Evolutionary conservation across 2,329 filamentous ascomycete genomes (phyloP), one percentile per base, ranked within the genome.

Genomic region (Sclerotinia sclerotiorum): DNA sequence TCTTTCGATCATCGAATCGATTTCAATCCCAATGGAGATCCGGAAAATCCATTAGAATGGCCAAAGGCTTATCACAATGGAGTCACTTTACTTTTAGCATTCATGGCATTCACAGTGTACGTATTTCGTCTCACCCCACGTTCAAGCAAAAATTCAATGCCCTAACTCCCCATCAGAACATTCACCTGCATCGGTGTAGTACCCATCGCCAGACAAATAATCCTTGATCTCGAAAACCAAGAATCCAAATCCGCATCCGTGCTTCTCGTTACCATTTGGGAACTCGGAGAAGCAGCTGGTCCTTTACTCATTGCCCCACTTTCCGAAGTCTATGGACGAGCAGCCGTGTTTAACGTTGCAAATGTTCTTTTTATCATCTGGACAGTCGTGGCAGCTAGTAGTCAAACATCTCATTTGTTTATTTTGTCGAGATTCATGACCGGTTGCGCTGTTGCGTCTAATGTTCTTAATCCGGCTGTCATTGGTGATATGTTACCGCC

Each of bases 131-230:
- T 13, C 42, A 21, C 24, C 49, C 49, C 21, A 42, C 48, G 32
- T 29, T 44, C 19, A 19, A 56, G 5, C 15, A 2, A 15, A 1
- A 64, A 54, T 46, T 8, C 2, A 67, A 48, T 54, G n/a, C 65
- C 19, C 27, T 27, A 27, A 65, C 35, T 49, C 32, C 54, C 49
- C 61, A 48, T n/a, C 65, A 86, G 84, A 5, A 86, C 85, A 3
- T 85, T 87, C 71, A 87, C 84, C 8, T 87, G 85, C 76, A 84
- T 86, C 68, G 82, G 82, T 0, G 79, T 86, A 1, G 83, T 87
- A 1, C 85, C 85, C 0, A 79, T 87, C 62, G 84, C 85, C 8
- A 79, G 78, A 49, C 79, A 78, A 58, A 87, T 87, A 70, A 81
- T 84, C 29, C 72, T 77, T 2, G 84, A 87, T 68, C 79, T 83